Base-by-base conservation (phyloP, 106 monocot genomes). In the Phalaenopsis equestris region DNA sequence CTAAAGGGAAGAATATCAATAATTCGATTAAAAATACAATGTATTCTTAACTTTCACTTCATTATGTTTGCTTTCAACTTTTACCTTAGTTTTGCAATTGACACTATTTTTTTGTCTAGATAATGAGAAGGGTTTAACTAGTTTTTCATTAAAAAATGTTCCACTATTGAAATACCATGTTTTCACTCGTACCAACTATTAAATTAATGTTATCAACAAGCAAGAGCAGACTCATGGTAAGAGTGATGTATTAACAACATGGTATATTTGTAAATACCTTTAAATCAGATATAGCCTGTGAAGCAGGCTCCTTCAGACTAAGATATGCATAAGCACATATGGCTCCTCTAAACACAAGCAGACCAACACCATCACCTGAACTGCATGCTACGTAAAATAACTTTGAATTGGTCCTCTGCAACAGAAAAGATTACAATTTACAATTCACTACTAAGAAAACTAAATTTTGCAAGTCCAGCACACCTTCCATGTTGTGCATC, bases 221-320 rank as follows among this genome's bases (percentile, higher is more conserved):
- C 0, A 52, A 52, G 12, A 2, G 9, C 3, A 70, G n/a, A 39
- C 37, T 37, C 37, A 12, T 3, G 4, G 11, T 37, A 36, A 70
- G n/a, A 37, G 8, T 3, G 70, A 70, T 38, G 48, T 75, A 43
- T 39, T 39, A 70, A 12, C 38, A 70, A 38, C 14, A 61, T n/a
- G 6, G 1, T 12, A 74, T 56, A 76, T 43, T 41, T 57, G 68
- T 56, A 15, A 81, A 46, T 86, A 94, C 97, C 97, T 98, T 94
- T 67, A 98, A 73, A 86, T 94, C 91, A 88, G 90, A 89, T 84
- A 98, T 78, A 81, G 86, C 92, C 75, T 94, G 90, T 57, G 86
- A 85, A 75, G 86, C 21, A 41, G 90, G 85, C 67, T 90, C 92
- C 82, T 87, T 92, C 41, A 88, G 87, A 80, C 89, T 86, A 78